Conservation (phyloP, 1,284 basidiomycete species). For the Trichosporon coremiiforme region DNA sequence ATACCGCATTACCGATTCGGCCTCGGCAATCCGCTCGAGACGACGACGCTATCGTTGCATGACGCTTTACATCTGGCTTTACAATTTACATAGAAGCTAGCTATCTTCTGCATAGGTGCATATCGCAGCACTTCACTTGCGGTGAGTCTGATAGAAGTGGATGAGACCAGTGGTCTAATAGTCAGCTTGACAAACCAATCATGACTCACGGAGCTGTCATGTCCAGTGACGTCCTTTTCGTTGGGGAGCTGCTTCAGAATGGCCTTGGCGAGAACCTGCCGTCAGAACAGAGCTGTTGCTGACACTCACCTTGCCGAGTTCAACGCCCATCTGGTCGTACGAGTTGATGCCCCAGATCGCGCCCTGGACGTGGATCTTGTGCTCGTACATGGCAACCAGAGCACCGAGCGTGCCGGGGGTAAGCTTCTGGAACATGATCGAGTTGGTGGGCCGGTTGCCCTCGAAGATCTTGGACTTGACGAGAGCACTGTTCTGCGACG, state of each 20-base stretch:
- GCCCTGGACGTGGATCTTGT: slow-evolving; percentile 99
- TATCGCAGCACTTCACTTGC: slow-evolving; percentile 54
- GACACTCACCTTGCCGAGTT: slow-evolving; percentile 76
- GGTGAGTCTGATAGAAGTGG: slow-evolving; percentile 87
- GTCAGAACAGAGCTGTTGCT: slow-evolving; percentile 25
- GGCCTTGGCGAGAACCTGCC: slow-evolving; percentile 74
- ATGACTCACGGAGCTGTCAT: slow-evolving; percentile 81
- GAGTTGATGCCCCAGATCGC: slow-evolving; percentile 98
- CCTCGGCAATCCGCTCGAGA: slow-evolving; percentile 9
- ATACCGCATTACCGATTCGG: slow-evolving; percentile 10
- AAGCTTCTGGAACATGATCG: slow-evolving; percentile 89
- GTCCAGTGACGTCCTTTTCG: slow-evolving; percentile 80
- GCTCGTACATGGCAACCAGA: slow-evolving; percentile 65
- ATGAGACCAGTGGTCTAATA: slow-evolving; percentile 84
- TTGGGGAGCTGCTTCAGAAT: slow-evolving; percentile 84
- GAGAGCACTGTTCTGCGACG: slow-evolving; percentile 74
- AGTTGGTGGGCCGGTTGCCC: slow-evolving; percentile 96
- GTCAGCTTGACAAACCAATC: not conserved
- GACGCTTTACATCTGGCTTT: slow-evolving; percentile 14
- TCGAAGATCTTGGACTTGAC: slow-evolving; percentile 98
- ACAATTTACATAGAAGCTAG: slow-evolving; percentile 20
- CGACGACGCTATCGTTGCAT: slow-evolving; percentile 4
- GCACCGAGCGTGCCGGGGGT: slow-evolving; percentile 83
- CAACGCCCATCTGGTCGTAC: slow-evolving; percentile 77
- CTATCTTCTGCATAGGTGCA: not conserved